Conservation (phyloP, 2,329 filamentous ascomycete species). For the Lachnellula cervina region DNA sequence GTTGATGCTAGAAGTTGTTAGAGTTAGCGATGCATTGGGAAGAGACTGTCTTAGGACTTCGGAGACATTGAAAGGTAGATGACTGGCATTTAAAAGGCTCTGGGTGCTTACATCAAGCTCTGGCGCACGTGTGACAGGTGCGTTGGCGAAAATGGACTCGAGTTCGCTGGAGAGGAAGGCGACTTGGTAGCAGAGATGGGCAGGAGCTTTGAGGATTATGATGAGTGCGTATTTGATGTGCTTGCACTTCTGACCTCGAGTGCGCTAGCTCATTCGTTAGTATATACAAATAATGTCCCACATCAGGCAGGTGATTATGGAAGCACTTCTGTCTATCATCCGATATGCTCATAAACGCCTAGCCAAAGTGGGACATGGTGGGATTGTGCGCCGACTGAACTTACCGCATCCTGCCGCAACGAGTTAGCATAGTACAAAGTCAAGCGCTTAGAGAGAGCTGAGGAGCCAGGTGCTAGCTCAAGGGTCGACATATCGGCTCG, state of each 20-base stretch:
- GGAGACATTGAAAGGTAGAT: too few species aligned
- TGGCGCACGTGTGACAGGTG: conserved; percentile 14
- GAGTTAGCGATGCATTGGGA: too few species aligned
- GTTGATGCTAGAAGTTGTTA: neutral
- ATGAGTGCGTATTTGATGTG: conserved; percentile 21
- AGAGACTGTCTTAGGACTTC: too few species aligned
- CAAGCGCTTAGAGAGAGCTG: too few species aligned
- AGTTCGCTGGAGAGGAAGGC: conserved; percentile 17
- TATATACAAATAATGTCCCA: neutral
- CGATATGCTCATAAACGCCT: too few species aligned
- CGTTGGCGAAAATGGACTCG: conserved; percentile 15
- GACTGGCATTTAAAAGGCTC: too few species aligned
- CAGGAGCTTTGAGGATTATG: conserved; percentile 18
- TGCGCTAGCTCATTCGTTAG: conserved; percentile 9
- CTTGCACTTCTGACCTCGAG: conserved; percentile 19
- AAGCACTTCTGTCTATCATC: too few species aligned
- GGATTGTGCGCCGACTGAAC: neutral
- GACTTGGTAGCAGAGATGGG: conserved; percentile 15
- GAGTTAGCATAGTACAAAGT: too few species aligned
- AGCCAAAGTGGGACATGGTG: too few species aligned
- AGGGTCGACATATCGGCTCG: too few species aligned
- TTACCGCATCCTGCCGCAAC: conserved; percentile 13
- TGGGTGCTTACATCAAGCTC: neutral
- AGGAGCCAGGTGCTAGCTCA: too few species aligned
- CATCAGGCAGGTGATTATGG: too few species aligned